These are phyloP conservation scores for Elaeis oleifera DNA, from an alignment of 202 grass and related monocot genomes.

Conservation along the genomic window DNA sequence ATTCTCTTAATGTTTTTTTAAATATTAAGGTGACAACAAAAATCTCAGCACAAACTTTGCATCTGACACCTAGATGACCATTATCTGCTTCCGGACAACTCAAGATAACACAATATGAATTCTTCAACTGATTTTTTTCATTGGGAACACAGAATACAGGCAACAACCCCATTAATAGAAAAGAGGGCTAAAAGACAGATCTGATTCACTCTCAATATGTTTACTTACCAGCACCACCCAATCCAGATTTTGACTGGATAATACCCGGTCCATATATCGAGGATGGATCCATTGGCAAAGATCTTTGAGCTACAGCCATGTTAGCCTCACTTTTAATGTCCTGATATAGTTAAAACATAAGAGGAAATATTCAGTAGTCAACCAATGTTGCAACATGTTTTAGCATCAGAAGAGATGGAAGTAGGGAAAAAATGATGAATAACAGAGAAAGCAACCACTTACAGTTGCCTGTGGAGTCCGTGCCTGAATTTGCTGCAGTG, in stretches of 20 bases:
- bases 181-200: too few relatives aligned
- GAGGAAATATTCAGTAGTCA: slow-evolving; percentile 3
- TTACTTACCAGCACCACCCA: slow-evolving; percentile 57
- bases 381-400: slow-evolving; percentile 3
- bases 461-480: slow-evolving; percentile 82
- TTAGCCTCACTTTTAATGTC: slow-evolving; percentile 86
- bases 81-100: too few relatives aligned
- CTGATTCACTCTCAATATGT: not conserved
- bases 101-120: too few relatives aligned
- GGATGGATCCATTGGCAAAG: slow-evolving; percentile 88
- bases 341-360: slow-evolving; percentile 35
- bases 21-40: too few relatives aligned
- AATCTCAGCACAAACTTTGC: too few relatives aligned
- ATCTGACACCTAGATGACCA: too few relatives aligned
- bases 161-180: too few relatives aligned
- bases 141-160: too few relatives aligned
- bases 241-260: slow-evolving; percentile 92
- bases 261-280: slow-evolving; percentile 83
- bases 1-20: too few relatives aligned
- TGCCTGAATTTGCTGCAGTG: slow-evolving; percentile 88
- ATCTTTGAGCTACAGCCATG: slow-evolving; percentile 74
- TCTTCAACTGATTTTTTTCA: too few relatives aligned
- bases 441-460: slow-evolving; percentile 24
- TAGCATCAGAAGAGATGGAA: slow-evolving; percentile 12
- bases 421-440: not conserved